phyloP scores from a whole-genome alignment of 2,329 filamentous ascomycete species.

The Alternaria sp. region DNA sequence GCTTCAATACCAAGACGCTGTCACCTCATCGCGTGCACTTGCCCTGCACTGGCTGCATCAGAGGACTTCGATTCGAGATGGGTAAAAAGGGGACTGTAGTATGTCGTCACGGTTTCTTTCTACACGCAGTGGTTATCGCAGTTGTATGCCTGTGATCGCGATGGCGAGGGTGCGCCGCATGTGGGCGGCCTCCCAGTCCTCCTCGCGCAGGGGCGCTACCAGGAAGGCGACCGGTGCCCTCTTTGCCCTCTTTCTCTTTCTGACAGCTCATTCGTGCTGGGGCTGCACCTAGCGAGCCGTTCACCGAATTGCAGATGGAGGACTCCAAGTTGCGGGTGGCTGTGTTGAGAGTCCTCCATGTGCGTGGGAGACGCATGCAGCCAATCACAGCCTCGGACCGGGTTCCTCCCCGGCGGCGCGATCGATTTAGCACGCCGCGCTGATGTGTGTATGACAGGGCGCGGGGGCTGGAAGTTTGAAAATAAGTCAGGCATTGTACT shows the following conservation, averaged over 20 bases:
- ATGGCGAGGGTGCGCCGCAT: background rate
- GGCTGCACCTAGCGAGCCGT: background rate
- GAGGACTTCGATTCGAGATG: background rate
- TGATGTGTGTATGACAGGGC: constrained; percentile 3
- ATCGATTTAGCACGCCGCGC: background rate
- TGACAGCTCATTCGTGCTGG: constrained; percentile 1
- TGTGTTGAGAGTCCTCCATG: constrained; percentile 13
- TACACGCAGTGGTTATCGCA: background rate
- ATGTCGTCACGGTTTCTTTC: background rate
- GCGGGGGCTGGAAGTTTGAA: background rate
- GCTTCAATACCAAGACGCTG: background rate
- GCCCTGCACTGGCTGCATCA: background rate
- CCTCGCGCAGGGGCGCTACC: background rate
- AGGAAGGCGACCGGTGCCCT: constrained; percentile 8
- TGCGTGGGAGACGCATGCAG: background rate
- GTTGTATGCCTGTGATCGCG: background rate
- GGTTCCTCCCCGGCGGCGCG: constrained; percentile 3
- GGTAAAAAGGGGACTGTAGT: background rate
- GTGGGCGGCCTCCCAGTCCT: constrained; percentile 12
- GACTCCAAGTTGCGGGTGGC: constrained; percentile 8
- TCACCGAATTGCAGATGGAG: constrained; percentile 7
- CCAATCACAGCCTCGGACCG: background rate
- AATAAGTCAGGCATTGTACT: background rate
- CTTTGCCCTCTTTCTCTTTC: constrained; percentile 1
- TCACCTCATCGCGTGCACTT: background rate